phyloP scores from a whole-genome alignment of 768 basidiomycete genomes.

The Tylopilus intermedius region DNA sequence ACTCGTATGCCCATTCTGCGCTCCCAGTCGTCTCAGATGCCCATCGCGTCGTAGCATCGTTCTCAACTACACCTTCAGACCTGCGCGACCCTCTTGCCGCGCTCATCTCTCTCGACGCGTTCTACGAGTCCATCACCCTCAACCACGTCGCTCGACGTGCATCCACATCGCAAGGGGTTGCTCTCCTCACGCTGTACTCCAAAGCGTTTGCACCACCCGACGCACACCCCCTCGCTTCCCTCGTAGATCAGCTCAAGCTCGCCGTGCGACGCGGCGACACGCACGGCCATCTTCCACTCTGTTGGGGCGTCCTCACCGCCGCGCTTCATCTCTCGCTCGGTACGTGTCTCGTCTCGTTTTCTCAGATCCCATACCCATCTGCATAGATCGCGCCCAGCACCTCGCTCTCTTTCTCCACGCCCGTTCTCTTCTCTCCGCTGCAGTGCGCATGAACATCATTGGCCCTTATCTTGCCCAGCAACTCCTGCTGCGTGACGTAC shows the following conservation, averaged over 20 bases:
- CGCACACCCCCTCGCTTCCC: slow-evolving; percentile 12
- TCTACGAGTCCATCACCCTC: slow-evolving; percentile 82
- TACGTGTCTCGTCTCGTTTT: slow-evolving; percentile 27
- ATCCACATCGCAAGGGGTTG: slow-evolving; percentile 87
- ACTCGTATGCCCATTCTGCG: slow-evolving; percentile 73
- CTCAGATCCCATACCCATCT: neutral
- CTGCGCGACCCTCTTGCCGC: slow-evolving; percentile 32
- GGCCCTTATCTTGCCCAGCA: slow-evolving; percentile 94
- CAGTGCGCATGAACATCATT: slow-evolving; percentile 84
- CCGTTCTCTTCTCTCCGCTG: slow-evolving; percentile 82
- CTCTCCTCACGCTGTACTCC: slow-evolving; percentile 82
- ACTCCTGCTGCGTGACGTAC: slow-evolving; percentile 67
- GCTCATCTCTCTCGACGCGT: slow-evolving; percentile 58
- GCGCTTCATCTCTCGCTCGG: slow-evolving; percentile 71
- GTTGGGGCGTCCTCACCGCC: slow-evolving; percentile 84
- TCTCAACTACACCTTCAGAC: slow-evolving; percentile 12
- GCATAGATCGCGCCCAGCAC: slow-evolving; percentile 72
- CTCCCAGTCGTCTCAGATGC: slow-evolving; percentile 77
- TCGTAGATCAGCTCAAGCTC: slow-evolving; percentile 69
- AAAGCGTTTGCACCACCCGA: slow-evolving; percentile 67
- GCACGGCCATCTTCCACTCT: slow-evolving; percentile 81
- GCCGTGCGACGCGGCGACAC: slow-evolving; percentile 58
- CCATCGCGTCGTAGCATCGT: slow-evolving; percentile 38
- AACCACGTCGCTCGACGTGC: slow-evolving; percentile 88
- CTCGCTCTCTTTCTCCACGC: slow-evolving; percentile 93